phyloP scores from a whole-genome alignment of 2,329 filamentous ascomycete species.

The Xylariaceae sp. region DNA sequence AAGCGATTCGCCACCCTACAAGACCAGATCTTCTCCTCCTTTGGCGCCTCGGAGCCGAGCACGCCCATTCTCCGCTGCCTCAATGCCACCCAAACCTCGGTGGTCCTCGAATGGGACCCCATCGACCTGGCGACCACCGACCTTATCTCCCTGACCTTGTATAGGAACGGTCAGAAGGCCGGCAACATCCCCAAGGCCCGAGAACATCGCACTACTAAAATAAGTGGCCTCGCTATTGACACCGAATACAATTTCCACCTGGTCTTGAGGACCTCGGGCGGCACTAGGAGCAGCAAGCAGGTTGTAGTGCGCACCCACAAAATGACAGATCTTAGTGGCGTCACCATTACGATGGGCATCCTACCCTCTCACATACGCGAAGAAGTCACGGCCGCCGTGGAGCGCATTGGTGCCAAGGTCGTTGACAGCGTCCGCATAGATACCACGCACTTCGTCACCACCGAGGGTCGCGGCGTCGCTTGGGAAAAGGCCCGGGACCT shows the following conservation, averaged over 20 bases:
- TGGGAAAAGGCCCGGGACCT: conserved; percentile 98
- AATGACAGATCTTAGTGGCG: conserved; percentile 96
- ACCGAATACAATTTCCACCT: conserved; percentile 96
- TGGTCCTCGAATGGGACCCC: conserved; percentile 98
- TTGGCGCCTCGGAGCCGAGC: conserved; percentile 79
- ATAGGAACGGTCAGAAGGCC: conserved; percentile 95
- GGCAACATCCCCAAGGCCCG: conserved; percentile 89
- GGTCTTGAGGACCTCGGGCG: conserved; percentile 87
- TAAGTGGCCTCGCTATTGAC: conserved; percentile 93
- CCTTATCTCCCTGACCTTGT: conserved; percentile 86
- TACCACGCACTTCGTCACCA: conserved; percentile 98
- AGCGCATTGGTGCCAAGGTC: conserved; percentile 90
- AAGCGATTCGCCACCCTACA: conserved; percentile 85
- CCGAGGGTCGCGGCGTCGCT: conserved; percentile 83
- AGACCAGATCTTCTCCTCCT: conserved; percentile 83
- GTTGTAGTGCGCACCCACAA: conserved; percentile 91
- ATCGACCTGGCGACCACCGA: conserved; percentile 92
- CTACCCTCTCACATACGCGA: conserved; percentile 77
- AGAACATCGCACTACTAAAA: conserved; percentile 94
- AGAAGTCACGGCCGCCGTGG: conserved; percentile 74
- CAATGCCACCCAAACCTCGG: conserved; percentile 97
- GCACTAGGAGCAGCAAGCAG: conserved; percentile 83
- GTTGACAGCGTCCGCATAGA: conserved; percentile 92
- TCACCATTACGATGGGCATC: conserved; percentile 91
- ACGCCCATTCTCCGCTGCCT: conserved; percentile 85